Conservation (phyloP, 306 rosid genomes). For the Luffa aegyptiaca region DNA sequence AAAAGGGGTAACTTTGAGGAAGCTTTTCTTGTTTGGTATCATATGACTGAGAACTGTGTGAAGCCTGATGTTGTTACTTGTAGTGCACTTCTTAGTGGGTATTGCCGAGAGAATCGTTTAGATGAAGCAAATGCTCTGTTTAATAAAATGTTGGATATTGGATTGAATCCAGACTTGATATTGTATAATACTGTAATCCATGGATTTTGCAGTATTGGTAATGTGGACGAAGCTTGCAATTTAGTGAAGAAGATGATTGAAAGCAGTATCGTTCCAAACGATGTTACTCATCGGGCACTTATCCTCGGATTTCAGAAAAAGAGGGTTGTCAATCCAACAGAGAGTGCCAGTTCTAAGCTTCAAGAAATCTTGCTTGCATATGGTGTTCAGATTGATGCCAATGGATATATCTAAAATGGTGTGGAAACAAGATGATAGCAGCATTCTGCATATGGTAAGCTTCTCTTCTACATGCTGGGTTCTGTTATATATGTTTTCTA, state of each 20-base stretch:
- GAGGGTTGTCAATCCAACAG: constrained; percentile 11
- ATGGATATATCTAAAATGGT: not conserved
- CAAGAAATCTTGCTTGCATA: constrained; percentile 19
- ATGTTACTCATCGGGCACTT: constrained; percentile 18
- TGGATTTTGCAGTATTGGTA: constrained; percentile 32
- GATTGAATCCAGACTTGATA: constrained; percentile 21
- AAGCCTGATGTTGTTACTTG: constrained; percentile 38
- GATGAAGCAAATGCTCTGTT: constrained; percentile 28
- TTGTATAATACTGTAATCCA: constrained; percentile 25
- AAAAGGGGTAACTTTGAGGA: constrained; percentile 26
- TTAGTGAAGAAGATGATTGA: constrained; percentile 23
- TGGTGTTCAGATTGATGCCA: constrained; percentile 1
- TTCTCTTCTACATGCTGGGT: not conserved
- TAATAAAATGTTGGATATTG: constrained; percentile 21
- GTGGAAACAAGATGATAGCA: not conserved
- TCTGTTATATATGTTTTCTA: not conserved
- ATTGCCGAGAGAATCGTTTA: constrained; percentile 20
- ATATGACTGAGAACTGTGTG: constrained; percentile 25
- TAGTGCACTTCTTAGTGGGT: constrained; percentile 29
- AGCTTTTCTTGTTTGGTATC: constrained; percentile 28
- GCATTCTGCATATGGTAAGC: not conserved
- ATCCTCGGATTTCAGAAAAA: constrained; percentile 21
- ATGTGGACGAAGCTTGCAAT: constrained; percentile 24
- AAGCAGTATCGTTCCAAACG: constrained; percentile 22
- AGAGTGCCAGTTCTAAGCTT: constrained; percentile 19